phyloP scores from a whole-genome alignment of 1,139 yeast genomes.

The Candida tropicalis region DNA sequence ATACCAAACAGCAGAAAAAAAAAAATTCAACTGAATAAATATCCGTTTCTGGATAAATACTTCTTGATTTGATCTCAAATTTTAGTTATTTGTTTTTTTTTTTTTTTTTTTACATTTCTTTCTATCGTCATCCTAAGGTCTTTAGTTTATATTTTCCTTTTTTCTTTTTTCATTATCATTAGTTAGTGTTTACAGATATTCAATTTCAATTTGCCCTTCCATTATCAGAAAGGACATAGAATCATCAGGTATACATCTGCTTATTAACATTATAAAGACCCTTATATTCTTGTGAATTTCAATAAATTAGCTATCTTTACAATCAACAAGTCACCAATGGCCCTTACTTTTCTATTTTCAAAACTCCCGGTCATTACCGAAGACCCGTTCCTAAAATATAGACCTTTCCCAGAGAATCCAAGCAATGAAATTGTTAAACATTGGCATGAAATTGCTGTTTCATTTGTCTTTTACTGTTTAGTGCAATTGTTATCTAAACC shows the following conservation, averaged over 20 bases:
- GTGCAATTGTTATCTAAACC: conserved; percentile 47
- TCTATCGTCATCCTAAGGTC: too few relatives aligned
- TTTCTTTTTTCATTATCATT: too few relatives aligned
- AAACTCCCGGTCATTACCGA: conserved; percentile 30
- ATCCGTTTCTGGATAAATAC: background rate
- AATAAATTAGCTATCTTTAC: background rate
- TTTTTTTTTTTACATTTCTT: too few relatives aligned
- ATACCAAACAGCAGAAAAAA: background rate
- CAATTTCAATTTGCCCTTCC: too few relatives aligned
- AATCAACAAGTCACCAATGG: background rate
- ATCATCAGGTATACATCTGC: too few relatives aligned
- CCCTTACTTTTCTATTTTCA: conserved; percentile 10
- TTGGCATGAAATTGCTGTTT: conserved; percentile 54
- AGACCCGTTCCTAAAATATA: conserved; percentile 47
- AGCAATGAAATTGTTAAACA: conserved; percentile 38
- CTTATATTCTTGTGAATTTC: background rate
- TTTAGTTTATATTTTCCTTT: too few relatives aligned
- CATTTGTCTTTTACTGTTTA: conserved; percentile 41
- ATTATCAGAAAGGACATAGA: too few relatives aligned
- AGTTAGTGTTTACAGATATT: too few relatives aligned
- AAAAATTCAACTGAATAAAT: background rate
- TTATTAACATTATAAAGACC: too few relatives aligned
- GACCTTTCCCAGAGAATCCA: conserved; percentile 50
- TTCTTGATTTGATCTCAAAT: background rate
- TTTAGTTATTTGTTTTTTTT: background rate